These are phyloP conservation scores for Cucurbita moschata DNA, from an alignment of 306 rosid genomes.

Conservation along the genomic window DNA sequence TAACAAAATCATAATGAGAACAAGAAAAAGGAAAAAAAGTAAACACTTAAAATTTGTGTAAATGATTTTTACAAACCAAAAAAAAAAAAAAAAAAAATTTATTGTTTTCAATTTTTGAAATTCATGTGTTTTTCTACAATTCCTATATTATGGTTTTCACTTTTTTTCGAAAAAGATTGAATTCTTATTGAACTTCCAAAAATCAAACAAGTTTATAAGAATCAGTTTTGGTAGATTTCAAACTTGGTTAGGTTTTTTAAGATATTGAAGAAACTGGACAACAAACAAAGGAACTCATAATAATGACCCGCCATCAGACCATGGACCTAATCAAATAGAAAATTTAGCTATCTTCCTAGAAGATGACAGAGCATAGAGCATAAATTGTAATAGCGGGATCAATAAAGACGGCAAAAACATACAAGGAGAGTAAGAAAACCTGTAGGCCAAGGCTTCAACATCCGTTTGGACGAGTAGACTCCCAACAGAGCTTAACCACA, in stretches of 20 bases:
- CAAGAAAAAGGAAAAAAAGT: not conserved
- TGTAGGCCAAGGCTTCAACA: not conserved
- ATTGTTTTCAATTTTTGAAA: too few species aligned
- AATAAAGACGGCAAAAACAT: not conserved
- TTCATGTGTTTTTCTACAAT: too few species aligned
- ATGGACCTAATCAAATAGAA: not conserved
- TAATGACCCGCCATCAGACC: not conserved
- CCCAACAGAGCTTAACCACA: not conserved
- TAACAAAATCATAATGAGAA: not conserved
- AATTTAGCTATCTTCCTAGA: not conserved
- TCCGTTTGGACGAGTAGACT: not conserved
- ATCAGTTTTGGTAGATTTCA: too few species aligned
- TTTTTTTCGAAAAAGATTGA: too few species aligned
- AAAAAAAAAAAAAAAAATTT: too few species aligned
- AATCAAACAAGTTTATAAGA: too few species aligned
- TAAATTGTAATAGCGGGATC: not conserved
- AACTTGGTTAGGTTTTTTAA: too few species aligned
- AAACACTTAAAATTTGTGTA: not conserved
- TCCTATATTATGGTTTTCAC: too few species aligned
- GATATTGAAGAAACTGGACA: too few species aligned
- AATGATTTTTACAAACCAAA: not conserved
- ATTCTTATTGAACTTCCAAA: too few species aligned
- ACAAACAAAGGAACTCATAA: not conserved
- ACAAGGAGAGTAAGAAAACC: not conserved
- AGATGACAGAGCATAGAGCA: not conserved